Conservation (phyloP, 208 protist species). For the Trypanosoma rangeli region DNA sequence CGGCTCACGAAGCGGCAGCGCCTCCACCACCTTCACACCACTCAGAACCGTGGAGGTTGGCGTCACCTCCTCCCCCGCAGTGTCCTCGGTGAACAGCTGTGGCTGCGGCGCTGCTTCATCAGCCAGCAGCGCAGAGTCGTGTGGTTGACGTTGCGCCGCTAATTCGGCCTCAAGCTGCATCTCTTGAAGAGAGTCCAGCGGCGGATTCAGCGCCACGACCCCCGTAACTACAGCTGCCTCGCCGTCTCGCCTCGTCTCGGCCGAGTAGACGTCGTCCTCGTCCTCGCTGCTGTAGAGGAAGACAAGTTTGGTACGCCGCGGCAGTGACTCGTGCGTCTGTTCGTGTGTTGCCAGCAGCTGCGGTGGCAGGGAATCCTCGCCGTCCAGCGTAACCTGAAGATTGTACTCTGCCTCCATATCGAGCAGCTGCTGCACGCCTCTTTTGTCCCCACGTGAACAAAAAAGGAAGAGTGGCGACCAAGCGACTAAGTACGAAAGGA, state of each 20-base stretch:
- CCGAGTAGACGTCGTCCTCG: conserved; percentile 20
- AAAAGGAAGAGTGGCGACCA: not conserved
- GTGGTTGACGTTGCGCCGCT: not conserved
- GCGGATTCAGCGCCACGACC: conserved; percentile 17
- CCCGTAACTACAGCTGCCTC: not conserved
- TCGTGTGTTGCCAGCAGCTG: not conserved
- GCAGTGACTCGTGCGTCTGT: not conserved
- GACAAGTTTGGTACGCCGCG: conserved; percentile 42
- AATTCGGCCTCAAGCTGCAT: conserved; percentile 42
- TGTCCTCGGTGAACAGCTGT: conserved; percentile 24
- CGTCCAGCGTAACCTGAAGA: not conserved
- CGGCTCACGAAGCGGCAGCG: conserved; percentile 27
- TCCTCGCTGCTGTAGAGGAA: conserved; percentile 85
- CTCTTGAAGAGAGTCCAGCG: conserved; percentile 27
- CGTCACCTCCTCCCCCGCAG: conserved; percentile 4
- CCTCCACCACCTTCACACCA: conserved; percentile 39
- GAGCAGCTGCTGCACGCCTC: not conserved
- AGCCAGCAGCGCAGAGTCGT: not conserved
- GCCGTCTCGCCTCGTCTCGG: not conserved
- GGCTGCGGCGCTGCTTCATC: not conserved
- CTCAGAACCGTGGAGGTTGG: not conserved
- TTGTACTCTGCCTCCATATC: not conserved
- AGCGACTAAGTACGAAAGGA: not conserved
- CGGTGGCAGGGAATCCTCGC: not conserved
- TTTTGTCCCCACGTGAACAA: not conserved